Conservation (phyloP, 78 protist genomes). For the Mantamonas sphyraenae region DNA sequence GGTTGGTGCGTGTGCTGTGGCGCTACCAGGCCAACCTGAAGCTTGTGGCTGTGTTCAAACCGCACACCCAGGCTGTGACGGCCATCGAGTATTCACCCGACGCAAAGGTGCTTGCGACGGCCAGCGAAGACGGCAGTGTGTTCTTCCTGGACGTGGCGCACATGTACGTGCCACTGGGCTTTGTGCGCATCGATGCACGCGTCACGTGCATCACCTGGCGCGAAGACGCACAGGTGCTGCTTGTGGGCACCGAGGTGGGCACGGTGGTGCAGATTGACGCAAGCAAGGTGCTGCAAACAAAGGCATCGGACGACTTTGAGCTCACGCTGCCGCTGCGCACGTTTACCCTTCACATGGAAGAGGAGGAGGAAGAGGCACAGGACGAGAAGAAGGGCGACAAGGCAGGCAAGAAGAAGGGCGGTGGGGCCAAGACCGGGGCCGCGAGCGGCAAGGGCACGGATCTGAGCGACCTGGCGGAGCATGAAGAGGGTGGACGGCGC, state of each 20-base stretch:
- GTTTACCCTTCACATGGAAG: neutral
- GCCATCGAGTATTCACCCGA: neutral
- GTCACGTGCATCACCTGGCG: conserved; percentile 22
- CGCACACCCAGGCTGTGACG: conserved; percentile 30
- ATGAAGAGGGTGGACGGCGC: no score
- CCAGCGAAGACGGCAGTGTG: conserved; percentile 24
- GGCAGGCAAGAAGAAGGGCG: neutral
- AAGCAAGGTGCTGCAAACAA: no score
- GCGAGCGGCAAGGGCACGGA: no score
- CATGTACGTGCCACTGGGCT: conserved; percentile 28
- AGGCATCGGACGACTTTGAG: neutral
- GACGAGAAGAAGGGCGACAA: neutral
- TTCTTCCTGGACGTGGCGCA: conserved; percentile 25
- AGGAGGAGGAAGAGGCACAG: neutral
- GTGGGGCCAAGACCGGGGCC: no score
- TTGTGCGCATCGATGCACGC: neutral
- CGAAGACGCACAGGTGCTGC: neutral
- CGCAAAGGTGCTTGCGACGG: conserved; percentile 30
- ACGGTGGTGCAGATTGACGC: neutral
- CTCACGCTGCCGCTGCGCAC: neutral
- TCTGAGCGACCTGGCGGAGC: no score
- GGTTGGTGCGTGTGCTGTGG: conserved; percentile 26
- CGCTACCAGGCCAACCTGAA: neutral
- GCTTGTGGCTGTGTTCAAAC: conserved; percentile 21
- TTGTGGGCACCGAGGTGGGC: conserved; percentile 19